Base-by-base conservation (phyloP, 345 rosid genomes). In the Hypericum androsaemum region DNA sequence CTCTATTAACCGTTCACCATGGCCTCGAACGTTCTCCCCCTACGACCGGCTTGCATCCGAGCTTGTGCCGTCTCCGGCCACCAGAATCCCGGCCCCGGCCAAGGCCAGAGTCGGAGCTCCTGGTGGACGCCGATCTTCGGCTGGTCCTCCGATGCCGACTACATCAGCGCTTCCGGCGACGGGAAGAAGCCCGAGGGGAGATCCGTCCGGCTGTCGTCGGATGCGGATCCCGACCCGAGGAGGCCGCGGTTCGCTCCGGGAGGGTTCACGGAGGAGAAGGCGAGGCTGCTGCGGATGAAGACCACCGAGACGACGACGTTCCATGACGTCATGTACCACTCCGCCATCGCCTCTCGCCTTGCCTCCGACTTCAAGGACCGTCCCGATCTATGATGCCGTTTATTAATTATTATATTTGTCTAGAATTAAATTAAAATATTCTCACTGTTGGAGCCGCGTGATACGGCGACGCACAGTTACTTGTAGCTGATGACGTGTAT, bases 251-350 rank as follows among this genome's bases (percentile, higher is more conserved):
- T 62, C 57, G 14, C 64, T 6, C 75, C 70, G n/a, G 81, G 81
- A 0, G 47, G 78, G 44, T 76, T 81, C 63, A 76, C 88, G 4
- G 82, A 62, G 59, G 79, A 81, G 67, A 81, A 81, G 65, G 84
- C 88, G 10, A 73, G 50, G 67, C 82, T 67, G 64, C 81, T 81
- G 12, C 71, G 84, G 35, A 59, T 71, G 82, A 52, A 74, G 82
- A 81, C 88, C 2, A 54, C 38, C 8, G 69, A 70, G 0, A 50
- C 71, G 2, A 44, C 46, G 4, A 52, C 87, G 12, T 76, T 66
- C 54, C 96, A 80, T 37, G 89, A 84, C 40, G 77, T 41, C 43
- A 88, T 88, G 94, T 84, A 88, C 57, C 89, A 84, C 62, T 78
- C 88, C 12, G 80, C 80, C 16, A 70, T 81, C 61, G 88, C 88